Evolutionary conservation across 768 basidiomycete genomes (phyloP).

Genomic region (Postia placenta): DNA sequence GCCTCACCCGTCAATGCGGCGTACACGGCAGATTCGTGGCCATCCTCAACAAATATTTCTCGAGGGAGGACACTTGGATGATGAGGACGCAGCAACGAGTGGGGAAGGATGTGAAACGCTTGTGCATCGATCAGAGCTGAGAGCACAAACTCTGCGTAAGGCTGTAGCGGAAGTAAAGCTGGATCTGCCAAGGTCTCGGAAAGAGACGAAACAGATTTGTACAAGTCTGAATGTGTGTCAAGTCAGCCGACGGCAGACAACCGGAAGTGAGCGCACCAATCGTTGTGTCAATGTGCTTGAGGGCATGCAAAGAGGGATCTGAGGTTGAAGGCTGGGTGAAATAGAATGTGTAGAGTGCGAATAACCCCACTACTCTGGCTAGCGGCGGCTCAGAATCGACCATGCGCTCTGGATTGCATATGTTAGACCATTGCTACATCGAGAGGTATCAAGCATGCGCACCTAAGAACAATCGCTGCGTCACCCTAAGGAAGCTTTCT

Average conservation of each 20-base stretch:
- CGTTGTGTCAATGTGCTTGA: slow-evolving; percentile 56
- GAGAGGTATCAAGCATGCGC: slow-evolving; percentile 15
- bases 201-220: slow-evolving; percentile 41
- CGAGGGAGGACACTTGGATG: slow-evolving; percentile 66
- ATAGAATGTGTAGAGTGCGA: slow-evolving; percentile 66
- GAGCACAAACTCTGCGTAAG: slow-evolving; percentile 45
- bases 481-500: slow-evolving; percentile 52
- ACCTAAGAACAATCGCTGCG: slow-evolving; percentile 66
- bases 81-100: slow-evolving; percentile 39
- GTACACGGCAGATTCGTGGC: slow-evolving; percentile 13
- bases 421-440: neutral
- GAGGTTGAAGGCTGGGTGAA: slow-evolving; percentile 57
- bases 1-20: neutral
- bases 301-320: slow-evolving; percentile 41
- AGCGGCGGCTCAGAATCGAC: slow-evolving; percentile 44
- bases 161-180: slow-evolving; percentile 39
- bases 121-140: slow-evolving; percentile 39
- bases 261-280: slow-evolving; percentile 37
- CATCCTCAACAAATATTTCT: slow-evolving; percentile 50
- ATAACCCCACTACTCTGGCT: slow-evolving; percentile 54
- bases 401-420: slow-evolving; percentile 43
- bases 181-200: slow-evolving; percentile 38
- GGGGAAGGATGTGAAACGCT: slow-evolving; percentile 58
- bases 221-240: slow-evolving; percentile 42
- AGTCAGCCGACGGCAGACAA: neutral